Base-by-base conservation (phyloP, 2,329 filamentous ascomycete genomes). In the Sclerotinia spermophila region DNA sequence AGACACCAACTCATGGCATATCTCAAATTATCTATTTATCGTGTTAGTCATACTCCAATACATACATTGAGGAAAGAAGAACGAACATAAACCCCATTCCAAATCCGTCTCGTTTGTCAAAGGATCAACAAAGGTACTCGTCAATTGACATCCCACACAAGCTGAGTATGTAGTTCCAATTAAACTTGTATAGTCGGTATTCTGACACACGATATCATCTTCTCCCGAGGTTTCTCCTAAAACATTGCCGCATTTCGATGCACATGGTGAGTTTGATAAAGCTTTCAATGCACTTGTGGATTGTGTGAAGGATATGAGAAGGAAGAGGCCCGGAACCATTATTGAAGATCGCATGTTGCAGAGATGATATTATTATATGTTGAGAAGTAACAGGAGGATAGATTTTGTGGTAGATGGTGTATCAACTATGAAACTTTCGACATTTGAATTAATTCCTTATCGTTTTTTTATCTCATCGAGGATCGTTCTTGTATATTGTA, bases 1-100 rank as follows among this genome's bases (percentile, higher is more conserved):
- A 90, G 74, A 75, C 88, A 90, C 74, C 84, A 84, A 2, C 84
- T 85, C 2, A 85, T 73, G 8, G 86, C 82, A 75, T 84, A 89
- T 76, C 88, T 83, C 67, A 89, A 73, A 73, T 90, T 90, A 73
- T 89, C 87, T 89, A 53, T 19, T 2, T 30, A 44, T 40, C 1
- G 30, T 30, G 40, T 67, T 44, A 71, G 58, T 44, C 24, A 67
- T 38, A 19, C 21, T 38, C 38, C 15, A n/a, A 44, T 27, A 38
- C 38, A 70, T 42, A 30, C 0, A 42, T 44, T n/a, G 15, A 33
- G 55, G 53, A 53, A 62, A 60, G 58, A 61, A 53, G 13, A 24
- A 82, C 86, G 75, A 79, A 89, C 87, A 90, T 24, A 90, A 79
- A 66, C 84, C 80, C 72, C 82, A 84, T 73, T 87, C 81, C 17